Base-by-base conservation (phyloP, 345 rosid species). In the Euphorbia peplus region DNA sequence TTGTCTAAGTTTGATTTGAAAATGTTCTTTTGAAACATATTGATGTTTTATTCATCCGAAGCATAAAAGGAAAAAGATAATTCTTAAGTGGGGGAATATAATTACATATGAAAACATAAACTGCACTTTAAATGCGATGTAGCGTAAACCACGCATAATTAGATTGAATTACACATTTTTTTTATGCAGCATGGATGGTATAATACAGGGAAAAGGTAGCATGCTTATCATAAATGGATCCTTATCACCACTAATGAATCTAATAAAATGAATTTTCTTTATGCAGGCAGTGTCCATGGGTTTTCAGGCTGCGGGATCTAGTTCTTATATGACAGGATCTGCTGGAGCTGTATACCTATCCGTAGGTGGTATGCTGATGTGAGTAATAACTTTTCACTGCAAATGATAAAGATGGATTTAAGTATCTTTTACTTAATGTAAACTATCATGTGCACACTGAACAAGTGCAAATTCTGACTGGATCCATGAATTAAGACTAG, bases 321-420 rank as follows among this genome's bases (percentile, higher is more conserved):
- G 84, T 79, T 70, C 84, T 12, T 79, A 71, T 72, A 30, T 76
- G 25, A 51, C 81, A 39, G 80, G 75, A 72, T 78, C 86, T 70
- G 64, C 85, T 69, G 64, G 74, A 63, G 83, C 84, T 10, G 21
- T 85, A 39, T 90, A 84, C 86, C 77, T 91, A 59, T 88, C 99
- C 48, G 93, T 95, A 22, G 96, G 99, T 58, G 89, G 95, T 85
- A 91, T 90, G 83, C 76, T 91, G 44, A 72, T 81, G 99, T 95
- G 79, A 90, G 97, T 82, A 39, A 39, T 67, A 60, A 19, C 57
- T 19, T 16, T 70, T 25, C 30, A 7, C 16, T 19, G 4, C 10
- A n/a, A 66, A 15, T 24, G 26, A 24, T 28, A 22, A 54, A 19
- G 57, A 63, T 41, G 19, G 41, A 47, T 54, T 51, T 12, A n/a